Percentiles rank a stretch among this genome's conserved stretches.
phyloP scores from a whole-genome alignment of 2,329 filamentous ascomycete species.

The Diaporthe australafricana region DNA sequence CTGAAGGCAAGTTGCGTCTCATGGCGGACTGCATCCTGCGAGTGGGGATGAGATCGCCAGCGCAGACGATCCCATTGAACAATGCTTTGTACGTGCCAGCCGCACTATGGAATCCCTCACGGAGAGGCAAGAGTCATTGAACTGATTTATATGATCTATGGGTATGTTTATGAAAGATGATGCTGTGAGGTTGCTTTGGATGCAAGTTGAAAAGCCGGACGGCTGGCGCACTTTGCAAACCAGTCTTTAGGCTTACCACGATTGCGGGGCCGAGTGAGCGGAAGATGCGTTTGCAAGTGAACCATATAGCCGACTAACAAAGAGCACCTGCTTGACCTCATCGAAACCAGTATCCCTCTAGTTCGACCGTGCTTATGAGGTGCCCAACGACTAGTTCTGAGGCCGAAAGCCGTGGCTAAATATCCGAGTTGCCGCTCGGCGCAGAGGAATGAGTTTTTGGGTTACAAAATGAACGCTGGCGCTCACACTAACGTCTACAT shows the following conservation, averaged over 20 bases:
- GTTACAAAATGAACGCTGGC: too few species aligned
- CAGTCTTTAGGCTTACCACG: not conserved
- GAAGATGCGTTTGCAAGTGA: constrained; percentile 22
- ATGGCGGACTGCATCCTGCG: constrained; percentile 32
- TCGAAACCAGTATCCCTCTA: not conserved
- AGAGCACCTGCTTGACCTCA: not conserved
- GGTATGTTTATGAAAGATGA: too few species aligned
- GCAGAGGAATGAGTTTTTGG: not conserved
- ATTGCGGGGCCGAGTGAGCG: not conserved
- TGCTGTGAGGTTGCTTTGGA: not conserved
- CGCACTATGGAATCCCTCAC: not conserved
- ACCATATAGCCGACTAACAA: constrained; percentile 29
- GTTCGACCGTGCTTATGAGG: not conserved
- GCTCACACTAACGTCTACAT: too few species aligned
- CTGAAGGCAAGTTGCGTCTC: constrained; percentile 17
- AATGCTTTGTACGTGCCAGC: not conserved
- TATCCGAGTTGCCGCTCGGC: not conserved
- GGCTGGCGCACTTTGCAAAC: constrained; percentile 9
- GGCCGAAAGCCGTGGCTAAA: not conserved
- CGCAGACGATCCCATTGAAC: constrained; percentile 18
- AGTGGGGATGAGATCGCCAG: constrained; percentile 15
- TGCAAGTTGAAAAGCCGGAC: not conserved
- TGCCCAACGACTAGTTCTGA: not conserved
- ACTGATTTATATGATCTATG: not conserved
- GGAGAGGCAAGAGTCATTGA: not conserved